These are phyloP conservation scores for Globisporangium heterothallicum DNA, from an alignment of 352 stramenopile genomes.

Conservation along the genomic window DNA sequence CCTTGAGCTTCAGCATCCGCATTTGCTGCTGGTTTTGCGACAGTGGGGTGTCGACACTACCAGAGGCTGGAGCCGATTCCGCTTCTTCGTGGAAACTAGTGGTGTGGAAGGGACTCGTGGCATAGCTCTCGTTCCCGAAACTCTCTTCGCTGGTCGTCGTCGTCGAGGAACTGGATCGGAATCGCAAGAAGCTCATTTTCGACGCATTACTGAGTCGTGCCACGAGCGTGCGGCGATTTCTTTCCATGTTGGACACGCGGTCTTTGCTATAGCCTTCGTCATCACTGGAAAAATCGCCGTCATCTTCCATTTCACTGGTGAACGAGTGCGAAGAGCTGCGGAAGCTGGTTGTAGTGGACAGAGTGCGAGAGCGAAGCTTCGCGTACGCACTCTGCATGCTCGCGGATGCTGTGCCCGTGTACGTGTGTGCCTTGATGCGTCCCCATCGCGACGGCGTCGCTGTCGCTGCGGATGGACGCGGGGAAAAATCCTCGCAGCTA, in stretches of 20 bases:
- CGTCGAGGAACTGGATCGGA: conserved; percentile 45
- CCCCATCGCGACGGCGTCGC: background rate
- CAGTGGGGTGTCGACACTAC: conserved; percentile 13
- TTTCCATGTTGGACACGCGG: conserved; percentile 16
- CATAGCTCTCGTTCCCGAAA: conserved; percentile 17
- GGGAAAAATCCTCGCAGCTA: conserved; percentile 8
- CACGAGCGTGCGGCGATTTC: conserved; percentile 19
- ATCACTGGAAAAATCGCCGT: conserved; percentile 57
- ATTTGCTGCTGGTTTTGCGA: conserved; percentile 26
- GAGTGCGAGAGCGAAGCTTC: conserved; percentile 14
- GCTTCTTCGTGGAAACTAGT: conserved; percentile 9
- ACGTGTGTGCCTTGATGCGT: conserved; percentile 10
- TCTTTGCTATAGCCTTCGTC: conserved; percentile 38
- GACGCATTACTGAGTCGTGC: conserved; percentile 20
- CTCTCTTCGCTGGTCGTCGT: conserved; percentile 52
- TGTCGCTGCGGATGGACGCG: background rate
- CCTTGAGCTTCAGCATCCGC: conserved; percentile 25
- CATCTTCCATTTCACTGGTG: conserved; percentile 17
- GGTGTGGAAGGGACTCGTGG: conserved; percentile 15
- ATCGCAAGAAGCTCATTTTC: conserved; percentile 29
- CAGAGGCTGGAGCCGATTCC: conserved; percentile 14
- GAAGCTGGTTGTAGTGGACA: conserved; percentile 11
- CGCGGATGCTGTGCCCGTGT: conserved; percentile 3
- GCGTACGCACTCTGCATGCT: conserved; percentile 14
- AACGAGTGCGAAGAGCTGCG: background rate